phyloP scores from a whole-genome alignment of 2,329 filamentous ascomycete genomes.

The Colletotrichum australisinense region DNA sequence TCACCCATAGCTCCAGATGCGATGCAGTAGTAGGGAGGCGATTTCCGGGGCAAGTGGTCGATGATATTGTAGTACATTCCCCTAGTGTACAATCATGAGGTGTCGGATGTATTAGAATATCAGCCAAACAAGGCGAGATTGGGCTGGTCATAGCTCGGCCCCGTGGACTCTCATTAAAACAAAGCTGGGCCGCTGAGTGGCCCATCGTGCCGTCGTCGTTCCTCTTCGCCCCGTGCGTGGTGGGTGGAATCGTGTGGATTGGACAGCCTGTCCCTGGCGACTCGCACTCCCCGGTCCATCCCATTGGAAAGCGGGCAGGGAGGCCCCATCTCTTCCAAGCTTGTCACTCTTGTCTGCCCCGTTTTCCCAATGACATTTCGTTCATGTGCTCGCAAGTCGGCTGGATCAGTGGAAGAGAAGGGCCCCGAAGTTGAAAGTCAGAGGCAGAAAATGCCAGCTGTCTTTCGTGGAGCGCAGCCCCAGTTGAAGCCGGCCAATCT shows the following conservation, averaged over 20 bases:
- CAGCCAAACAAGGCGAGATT: constrained; percentile 13
- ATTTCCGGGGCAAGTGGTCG: not conserved
- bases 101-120: not conserved
- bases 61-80: not conserved
- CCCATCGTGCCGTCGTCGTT: not conserved
- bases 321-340: not conserved
- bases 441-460: constrained; percentile 18
- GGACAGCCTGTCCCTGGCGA: constrained; percentile 26
- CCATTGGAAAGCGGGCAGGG: constrained; percentile 21
- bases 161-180: constrained; percentile 31
- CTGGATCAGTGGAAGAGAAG: not conserved
- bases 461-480: constrained; percentile 4
- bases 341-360: not conserved
- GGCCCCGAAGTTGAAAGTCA: too few species aligned
- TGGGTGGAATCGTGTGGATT: not conserved
- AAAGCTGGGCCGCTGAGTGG: constrained; percentile 21
- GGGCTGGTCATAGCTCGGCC: constrained; percentile 22
- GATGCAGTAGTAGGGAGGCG: constrained; percentile 29
- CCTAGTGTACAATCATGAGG: too few species aligned
- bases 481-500: constrained; percentile 23
- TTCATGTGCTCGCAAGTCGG: constrained; percentile 2
- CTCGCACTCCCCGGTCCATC: constrained; percentile 1
- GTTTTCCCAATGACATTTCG: not conserved
- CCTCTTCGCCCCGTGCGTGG: not conserved
- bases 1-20: constrained; percentile 21